phyloP scores from a whole-genome alignment of 148 eudicot species.

The Pouteria glomerata region DNA sequence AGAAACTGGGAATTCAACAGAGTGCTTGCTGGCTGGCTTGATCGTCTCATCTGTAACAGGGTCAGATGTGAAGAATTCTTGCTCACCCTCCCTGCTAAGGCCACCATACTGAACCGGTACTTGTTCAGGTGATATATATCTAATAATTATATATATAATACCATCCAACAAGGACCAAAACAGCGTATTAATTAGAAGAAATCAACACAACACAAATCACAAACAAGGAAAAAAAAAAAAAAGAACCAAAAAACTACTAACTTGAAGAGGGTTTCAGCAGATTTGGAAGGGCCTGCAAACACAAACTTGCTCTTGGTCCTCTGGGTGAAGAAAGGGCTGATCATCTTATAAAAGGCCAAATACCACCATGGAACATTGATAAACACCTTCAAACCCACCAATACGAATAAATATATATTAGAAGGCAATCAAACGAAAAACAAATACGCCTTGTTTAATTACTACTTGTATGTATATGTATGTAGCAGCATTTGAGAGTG shows the following conservation, averaged over 20 bases:
- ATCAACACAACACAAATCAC: neutral
- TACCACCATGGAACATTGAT: slow-evolving; percentile 94
- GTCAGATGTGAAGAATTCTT: slow-evolving; percentile 65
- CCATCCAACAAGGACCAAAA: slow-evolving; percentile 43
- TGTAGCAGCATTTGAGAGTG: too few relatives aligned
- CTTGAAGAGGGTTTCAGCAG: slow-evolving; percentile 89
- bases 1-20: slow-evolving; percentile 63
- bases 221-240: neutral
- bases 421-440: neutral
- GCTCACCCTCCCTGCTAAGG: slow-evolving; percentile 68
- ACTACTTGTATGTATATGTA: neutral
- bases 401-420: neutral
- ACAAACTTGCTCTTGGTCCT: slow-evolving; percentile 96
- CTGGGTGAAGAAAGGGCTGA: slow-evolving; percentile 76
- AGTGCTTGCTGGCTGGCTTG: slow-evolving; percentile 68
- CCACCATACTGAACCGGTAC: slow-evolving; percentile 96
- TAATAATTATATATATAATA: slow-evolving; percentile 23
- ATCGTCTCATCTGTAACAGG: slow-evolving; percentile 54
- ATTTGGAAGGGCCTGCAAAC: slow-evolving; percentile 73
- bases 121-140: slow-evolving; percentile 85
- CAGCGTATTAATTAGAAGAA: neutral
- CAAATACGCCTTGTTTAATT: neutral
- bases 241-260: slow-evolving; percentile 32
- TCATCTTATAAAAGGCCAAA: slow-evolving; percentile 68
- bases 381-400: slow-evolving; percentile 36